Percentiles rank a stretch among this genome's conserved stretches.
phyloP scores from a whole-genome alignment of 164 flowering plant genomes.

The Sextonia rubra region DNA sequence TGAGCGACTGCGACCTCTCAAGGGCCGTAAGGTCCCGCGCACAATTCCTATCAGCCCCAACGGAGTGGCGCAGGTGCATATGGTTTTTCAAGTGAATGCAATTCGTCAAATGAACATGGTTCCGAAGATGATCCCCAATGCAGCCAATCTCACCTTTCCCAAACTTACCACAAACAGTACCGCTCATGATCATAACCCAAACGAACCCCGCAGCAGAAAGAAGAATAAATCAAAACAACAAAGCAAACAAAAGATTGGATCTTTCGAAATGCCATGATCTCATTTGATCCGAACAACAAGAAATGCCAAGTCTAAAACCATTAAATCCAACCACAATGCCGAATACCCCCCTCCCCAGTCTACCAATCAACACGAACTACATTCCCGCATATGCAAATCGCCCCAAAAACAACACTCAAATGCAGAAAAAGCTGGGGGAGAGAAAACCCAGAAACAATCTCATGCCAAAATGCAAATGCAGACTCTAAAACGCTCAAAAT shows the following conservation, averaged over 20 bases:
- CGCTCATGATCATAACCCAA: slow-evolving; percentile 65
- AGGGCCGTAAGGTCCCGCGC: slow-evolving; percentile 83
- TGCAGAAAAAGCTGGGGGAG: no score
- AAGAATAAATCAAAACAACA: slow-evolving; percentile 7
- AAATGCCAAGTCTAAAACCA: background rate
- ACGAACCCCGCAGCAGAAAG: slow-evolving; percentile 16
- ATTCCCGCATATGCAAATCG: background rate
- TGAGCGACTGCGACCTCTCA: slow-evolving; percentile 82
- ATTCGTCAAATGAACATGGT: slow-evolving; percentile 88
- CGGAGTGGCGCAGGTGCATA: slow-evolving; percentile 85
- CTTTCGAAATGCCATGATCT: background rate
- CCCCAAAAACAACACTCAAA: background rate
- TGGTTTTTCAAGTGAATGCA: slow-evolving; percentile 97
- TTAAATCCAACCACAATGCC: background rate
- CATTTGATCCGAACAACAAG: background rate
- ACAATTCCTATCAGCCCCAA: slow-evolving; percentile 65
- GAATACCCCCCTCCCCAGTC: background rate
- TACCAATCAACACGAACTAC: background rate
- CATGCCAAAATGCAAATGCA: background rate
- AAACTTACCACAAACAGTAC: slow-evolving; percentile 60
- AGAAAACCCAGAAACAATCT: no score
- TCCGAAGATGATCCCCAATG: slow-evolving; percentile 79
- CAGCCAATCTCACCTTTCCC: slow-evolving; percentile 77
- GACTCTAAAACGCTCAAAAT: background rate
- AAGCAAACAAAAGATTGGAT: background rate